Evolutionary conservation across 441 rosid species (phyloP).

Genomic region (Manihot esculenta): DNA sequence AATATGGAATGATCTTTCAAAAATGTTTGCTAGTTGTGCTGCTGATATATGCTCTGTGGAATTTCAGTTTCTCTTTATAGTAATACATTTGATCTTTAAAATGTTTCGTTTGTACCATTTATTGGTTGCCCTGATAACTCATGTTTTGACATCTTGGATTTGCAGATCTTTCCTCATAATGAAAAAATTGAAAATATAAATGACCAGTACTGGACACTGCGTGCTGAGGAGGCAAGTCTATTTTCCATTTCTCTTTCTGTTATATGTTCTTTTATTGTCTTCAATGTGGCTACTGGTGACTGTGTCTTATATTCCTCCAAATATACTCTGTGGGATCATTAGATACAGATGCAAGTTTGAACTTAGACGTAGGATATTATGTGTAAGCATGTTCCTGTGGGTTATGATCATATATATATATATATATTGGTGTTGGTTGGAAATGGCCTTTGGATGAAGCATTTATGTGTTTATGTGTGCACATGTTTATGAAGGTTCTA

Average conservation of each 20-base stretch:
- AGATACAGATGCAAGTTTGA: neutral
- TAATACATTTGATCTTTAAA: too few species aligned
- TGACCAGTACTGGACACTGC: conserved; percentile 98
- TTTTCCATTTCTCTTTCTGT: conserved; percentile 5
- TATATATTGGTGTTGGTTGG: neutral
- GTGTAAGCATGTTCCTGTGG: neutral
- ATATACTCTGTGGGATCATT: neutral
- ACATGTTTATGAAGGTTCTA: neutral
- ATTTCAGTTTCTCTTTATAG: neutral
- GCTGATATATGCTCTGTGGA: neutral
- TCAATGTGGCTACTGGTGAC: neutral
- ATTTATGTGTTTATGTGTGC: too few species aligned
- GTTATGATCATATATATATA: neutral
- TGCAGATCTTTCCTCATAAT: conserved; percentile 76
- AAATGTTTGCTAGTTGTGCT: too few species aligned
- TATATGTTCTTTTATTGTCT: neutral
- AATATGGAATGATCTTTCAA: too few species aligned
- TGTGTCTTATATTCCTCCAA: neutral
- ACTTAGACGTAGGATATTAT: neutral
- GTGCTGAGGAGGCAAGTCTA: conserved; percentile 87
- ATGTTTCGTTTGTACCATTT: neutral
- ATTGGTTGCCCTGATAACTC: neutral
- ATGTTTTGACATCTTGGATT: conserved; percentile 14
- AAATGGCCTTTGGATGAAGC: neutral
- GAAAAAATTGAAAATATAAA: conserved; percentile 96